Evolutionary conservation across 148 eudicot genomes (phyloP).

Genomic region (Polygonum maritimum): DNA sequence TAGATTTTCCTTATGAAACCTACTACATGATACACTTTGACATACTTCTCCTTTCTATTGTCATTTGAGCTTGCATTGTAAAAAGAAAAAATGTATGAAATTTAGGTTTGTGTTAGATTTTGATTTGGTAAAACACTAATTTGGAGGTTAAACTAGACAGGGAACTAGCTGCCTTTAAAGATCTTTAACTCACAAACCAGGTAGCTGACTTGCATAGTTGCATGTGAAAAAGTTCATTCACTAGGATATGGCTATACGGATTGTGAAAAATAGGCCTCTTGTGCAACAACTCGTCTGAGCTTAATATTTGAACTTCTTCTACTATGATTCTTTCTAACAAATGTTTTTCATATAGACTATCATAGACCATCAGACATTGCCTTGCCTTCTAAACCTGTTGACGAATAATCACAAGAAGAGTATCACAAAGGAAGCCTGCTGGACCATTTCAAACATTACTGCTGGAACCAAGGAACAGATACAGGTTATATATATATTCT

Average conservation of each 20-base stretch:
- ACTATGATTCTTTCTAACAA: background rate
- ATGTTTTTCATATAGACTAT: slow-evolving; percentile 35
- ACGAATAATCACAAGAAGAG: slow-evolving; percentile 60
- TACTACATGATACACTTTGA: background rate
- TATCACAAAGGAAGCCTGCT: slow-evolving; percentile 88
- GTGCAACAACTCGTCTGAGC: background rate
- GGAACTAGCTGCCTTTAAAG: background rate
- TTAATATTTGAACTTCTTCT: background rate
- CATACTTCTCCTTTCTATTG: background rate
- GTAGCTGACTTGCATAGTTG: background rate
- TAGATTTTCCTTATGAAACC: background rate
- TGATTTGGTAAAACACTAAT: background rate
- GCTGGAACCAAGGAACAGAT: slow-evolving; percentile 88
- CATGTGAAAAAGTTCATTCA: background rate
- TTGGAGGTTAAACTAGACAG: background rate
- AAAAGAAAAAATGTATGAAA: background rate
- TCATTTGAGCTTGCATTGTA: background rate
- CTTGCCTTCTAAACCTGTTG: slow-evolving; percentile 57
- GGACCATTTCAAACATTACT: slow-evolving; percentile 88
- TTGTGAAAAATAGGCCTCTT: background rate
- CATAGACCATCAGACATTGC: slow-evolving; percentile 56
- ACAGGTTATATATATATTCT: slow-evolving; percentile 38
- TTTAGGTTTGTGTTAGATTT: background rate
- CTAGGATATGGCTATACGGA: background rate
- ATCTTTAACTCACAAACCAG: too few relatives aligned